These are phyloP conservation scores for Sporothrix schenckii DNA, from an alignment of 2,329 filamentous ascomycete species.

Conservation along the genomic window DNA sequence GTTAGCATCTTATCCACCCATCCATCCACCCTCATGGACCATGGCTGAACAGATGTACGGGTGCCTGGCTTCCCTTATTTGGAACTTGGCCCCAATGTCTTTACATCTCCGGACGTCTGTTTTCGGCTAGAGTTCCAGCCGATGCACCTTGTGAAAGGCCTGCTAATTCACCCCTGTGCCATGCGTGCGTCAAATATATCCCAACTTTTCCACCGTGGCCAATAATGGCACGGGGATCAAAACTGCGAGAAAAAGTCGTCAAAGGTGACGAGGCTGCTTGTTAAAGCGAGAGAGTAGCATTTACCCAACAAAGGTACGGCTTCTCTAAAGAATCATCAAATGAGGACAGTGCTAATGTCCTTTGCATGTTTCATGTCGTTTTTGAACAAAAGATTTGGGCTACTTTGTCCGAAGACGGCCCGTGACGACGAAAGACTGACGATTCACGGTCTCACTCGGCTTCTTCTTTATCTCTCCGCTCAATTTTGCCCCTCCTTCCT, in stretches of 20 bases:
- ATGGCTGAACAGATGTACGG: conserved; percentile 3
- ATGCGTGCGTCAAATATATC: background rate
- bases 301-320: background rate
- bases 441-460: background rate
- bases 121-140: background rate
- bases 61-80: conserved; percentile 6
- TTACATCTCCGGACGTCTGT: background rate
- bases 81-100: background rate
- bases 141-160: conserved; percentile 14
- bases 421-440: background rate
- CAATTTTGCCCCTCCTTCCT: background rate
- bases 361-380: background rate
- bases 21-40: conserved; percentile 4
- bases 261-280: background rate
- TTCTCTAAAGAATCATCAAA: background rate
- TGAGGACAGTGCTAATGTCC: background rate
- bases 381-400: background rate
- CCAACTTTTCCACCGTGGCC: conserved; percentile 1
- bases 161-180: background rate
- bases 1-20: background rate
- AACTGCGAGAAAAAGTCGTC: background rate
- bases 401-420: background rate
- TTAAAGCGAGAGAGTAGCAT: background rate
- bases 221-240: conserved; percentile 23
- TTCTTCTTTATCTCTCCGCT: background rate